phyloP scores from a whole-genome alignment of 2,329 filamentous ascomycete species.

The Talaromyces sp. region DNA sequence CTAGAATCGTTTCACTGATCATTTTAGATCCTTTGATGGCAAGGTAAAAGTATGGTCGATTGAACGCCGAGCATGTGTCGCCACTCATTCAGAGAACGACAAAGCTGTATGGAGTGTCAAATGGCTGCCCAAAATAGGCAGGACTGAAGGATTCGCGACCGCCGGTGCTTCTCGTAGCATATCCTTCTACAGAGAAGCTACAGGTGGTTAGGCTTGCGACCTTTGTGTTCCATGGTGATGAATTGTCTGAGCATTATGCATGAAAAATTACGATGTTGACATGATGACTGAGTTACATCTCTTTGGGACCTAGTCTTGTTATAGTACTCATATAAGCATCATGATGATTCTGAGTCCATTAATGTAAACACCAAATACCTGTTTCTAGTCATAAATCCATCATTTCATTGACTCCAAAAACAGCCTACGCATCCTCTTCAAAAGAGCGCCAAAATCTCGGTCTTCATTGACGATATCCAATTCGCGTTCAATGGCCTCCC shows the following conservation, averaged over 20 bases:
- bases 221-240: neutral
- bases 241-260: neutral
- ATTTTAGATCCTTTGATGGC: constrained; percentile 69
- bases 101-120: constrained; percentile 78
- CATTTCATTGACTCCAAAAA: constrained; percentile 56
- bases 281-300: neutral
- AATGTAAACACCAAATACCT: neutral
- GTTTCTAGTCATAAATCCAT: constrained; percentile 5
- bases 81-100: constrained; percentile 88
- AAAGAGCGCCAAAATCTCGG: constrained; percentile 56
- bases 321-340: constrained; percentile 19
- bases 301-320: neutral
- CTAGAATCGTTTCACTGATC: constrained; percentile 17
- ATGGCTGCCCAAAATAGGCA: constrained; percentile 70
- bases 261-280: neutral
- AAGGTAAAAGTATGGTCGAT: constrained; percentile 96
- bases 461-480: constrained; percentile 58
- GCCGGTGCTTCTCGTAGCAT: constrained; percentile 72
- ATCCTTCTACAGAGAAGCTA: constrained; percentile 81
- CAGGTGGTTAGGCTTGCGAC: constrained; percentile 51
- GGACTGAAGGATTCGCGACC: constrained; percentile 68
- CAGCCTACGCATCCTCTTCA: constrained; percentile 61
- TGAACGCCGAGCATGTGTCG: constrained; percentile 77
- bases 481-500: constrained; percentile 52
- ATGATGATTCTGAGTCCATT: neutral